Evolutionary conservation across 2,329 filamentous ascomycete genomes (phyloP).

Genomic region (Clonostachys rhizophaga): DNA sequence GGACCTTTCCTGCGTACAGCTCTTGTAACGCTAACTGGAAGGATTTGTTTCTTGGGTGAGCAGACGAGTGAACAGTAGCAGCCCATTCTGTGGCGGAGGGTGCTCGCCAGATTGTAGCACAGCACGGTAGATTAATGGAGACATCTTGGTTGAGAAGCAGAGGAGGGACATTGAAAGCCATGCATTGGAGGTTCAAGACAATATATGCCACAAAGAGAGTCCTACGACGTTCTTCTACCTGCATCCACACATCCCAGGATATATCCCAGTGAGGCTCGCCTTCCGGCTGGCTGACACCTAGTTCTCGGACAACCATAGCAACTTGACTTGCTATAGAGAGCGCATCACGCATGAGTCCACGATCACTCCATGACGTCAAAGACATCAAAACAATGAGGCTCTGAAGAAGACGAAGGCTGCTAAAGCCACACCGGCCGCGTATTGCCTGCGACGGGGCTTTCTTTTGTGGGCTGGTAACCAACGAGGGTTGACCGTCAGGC

Average conservation of each 20-base stretch:
- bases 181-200: neutral
- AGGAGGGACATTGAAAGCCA: neutral
- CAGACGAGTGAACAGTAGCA: neutral
- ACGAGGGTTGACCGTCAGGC: too few relatives aligned
- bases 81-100: neutral
- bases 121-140: neutral
- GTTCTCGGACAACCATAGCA: neutral
- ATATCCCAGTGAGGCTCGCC: neutral
- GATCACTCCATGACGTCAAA: neutral
- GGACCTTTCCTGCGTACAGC: neutral
- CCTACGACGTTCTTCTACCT: neutral
- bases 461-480: too few relatives aligned
- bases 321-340: neutral
- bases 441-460: too few relatives aligned
- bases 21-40: neutral
- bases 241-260: neutral
- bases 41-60: neutral
- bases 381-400: neutral
- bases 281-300: neutral
- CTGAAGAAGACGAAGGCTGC: too few relatives aligned
- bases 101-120: neutral
- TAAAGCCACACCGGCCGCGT: too few relatives aligned
- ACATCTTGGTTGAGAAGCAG: neutral
- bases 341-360: neutral
- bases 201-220: neutral